Evolutionary conservation across 2,329 filamentous ascomycete genomes (phyloP), one percentile per base, ranked within the genome.

Genomic region (Lasiodiplodia gonubiensis): DNA sequence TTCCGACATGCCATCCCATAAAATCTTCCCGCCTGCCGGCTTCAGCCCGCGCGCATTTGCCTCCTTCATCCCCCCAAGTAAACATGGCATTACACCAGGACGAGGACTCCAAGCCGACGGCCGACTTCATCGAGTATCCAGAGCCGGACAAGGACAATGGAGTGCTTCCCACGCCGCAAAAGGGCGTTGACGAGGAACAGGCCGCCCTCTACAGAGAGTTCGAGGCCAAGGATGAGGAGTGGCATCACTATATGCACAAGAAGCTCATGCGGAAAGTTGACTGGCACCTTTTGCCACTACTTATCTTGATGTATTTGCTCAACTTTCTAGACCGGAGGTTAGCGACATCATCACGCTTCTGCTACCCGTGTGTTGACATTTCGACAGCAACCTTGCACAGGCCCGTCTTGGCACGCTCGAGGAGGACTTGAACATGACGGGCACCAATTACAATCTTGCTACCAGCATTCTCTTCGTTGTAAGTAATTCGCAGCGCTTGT

Each of bases 361-460:
- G 12, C n/a, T 21, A 25, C 3, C 4, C 33, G 11, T 14, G 4
- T 23, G 25, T 49, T 67, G 14, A 67, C 39, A 5, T 6, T 5
- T 21, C 5, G 7, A 88, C 27, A 92, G 91, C 53, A 93, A 93
- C 72, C 90, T 92, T 69, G 90, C 90, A 48, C 93, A 82, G 79
- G 92, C 85, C 2, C 84, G 84, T 70, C 78, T 78, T 16, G 72
- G 73, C 33, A 70, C 71, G 18, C 64, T 72, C 16, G 69, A 49
- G n/a, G 64, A 52, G 25, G 65, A 69, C 16, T 42, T 69, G n/a
- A 33, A 67, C 7, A 67, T 74, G 67, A 67, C 35, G n/a, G 86
- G 85, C 1, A 86, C 88, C 57, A 80, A 89, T 70, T 90, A 89
- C 68, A 78, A 89, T 0, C 86, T 84, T 0, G 86, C 86, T 0